Conservation (phyloP, 805 yeast genomes). For the Kazachstania bromeliacearum region DNA sequence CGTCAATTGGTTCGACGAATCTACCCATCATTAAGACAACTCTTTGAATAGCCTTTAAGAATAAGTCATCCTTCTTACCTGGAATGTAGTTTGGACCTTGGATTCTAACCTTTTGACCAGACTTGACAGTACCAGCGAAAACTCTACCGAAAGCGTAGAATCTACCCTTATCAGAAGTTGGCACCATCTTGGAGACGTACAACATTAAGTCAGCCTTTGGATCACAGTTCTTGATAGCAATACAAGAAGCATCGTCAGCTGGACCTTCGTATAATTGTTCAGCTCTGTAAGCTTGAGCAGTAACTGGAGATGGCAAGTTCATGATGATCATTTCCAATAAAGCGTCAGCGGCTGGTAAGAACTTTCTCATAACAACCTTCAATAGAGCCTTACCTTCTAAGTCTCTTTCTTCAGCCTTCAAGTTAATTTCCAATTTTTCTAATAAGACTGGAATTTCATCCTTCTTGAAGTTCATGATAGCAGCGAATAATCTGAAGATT, state of each 20-base stretch:
- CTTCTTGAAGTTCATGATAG: constrained; percentile 98
- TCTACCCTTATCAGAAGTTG: constrained; percentile 99
- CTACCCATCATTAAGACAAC: constrained; percentile 99
- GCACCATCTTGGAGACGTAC: constrained; percentile 99
- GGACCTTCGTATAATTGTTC: constrained; percentile 99
- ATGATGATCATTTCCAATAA: constrained; percentile 96
- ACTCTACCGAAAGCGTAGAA: constrained; percentile 99
- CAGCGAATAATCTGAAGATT: constrained; percentile 91
- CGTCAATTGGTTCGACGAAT: constrained; percentile 94
- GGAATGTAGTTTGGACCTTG: constrained; percentile 99
- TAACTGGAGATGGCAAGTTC: constrained; percentile 98
- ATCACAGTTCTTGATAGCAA: constrained; percentile 96
- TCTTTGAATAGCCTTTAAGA: constrained; percentile 96
- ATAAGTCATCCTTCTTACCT: constrained; percentile 96
- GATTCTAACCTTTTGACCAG: constrained; percentile 98
- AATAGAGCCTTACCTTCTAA: constrained; percentile 97
- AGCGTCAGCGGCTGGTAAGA: constrained; percentile 99
- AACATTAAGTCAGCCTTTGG: constrained; percentile 97
- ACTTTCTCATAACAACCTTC: constrained; percentile 98
- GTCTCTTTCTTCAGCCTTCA: constrained; percentile 96
- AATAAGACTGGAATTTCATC: constrained; percentile 88
- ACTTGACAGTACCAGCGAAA: constrained; percentile 97
- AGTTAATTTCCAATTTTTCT: constrained; percentile 85
- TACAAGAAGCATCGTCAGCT: constrained; percentile 78
- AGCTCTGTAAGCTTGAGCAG: constrained; percentile 99